Percentiles rank a stretch among this genome's conserved stretches.
Evolutionary conservation across 371 early-diverging fungal species (phyloP).

Genomic region (Sporodiniella umbellata): DNA sequence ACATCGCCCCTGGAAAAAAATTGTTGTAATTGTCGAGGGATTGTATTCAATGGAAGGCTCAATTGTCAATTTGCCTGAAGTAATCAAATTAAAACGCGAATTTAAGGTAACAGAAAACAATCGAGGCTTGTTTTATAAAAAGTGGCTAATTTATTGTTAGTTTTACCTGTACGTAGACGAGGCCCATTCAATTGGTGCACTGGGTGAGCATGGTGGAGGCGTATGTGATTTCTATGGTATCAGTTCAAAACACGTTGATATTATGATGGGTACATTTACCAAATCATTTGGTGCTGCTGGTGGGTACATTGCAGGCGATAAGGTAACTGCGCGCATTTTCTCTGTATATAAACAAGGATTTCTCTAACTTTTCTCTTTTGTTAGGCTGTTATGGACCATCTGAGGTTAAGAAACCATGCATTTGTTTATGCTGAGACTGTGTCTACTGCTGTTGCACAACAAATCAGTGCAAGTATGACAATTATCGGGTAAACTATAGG

Average conservation of each 20-base stretch:
- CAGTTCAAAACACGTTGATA: constrained; percentile 90
- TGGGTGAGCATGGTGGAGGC: constrained; percentile 94
- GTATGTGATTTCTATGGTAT: constrained; percentile 95
- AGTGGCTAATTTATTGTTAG: constrained; percentile 11
- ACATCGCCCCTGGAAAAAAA: constrained; percentile 99
- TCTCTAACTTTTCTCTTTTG: too few relatives aligned
- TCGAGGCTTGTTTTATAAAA: too few relatives aligned
- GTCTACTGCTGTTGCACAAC: constrained; percentile 89
- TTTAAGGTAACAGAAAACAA: constrained; percentile 70
- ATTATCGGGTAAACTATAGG: constrained; percentile 56
- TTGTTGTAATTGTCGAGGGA: constrained; percentile 98
- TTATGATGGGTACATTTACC: constrained; percentile 99
- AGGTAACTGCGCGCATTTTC: too few relatives aligned
- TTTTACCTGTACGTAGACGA: constrained; percentile 99
- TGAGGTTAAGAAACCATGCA: constrained; percentile 82
- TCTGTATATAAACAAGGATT: too few relatives aligned
- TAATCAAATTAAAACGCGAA: constrained; percentile 90
- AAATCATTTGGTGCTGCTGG: constrained; percentile 99
- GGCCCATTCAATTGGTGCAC: constrained; percentile 99
- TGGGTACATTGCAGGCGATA: constrained; percentile 91
- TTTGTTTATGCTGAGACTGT: constrained; percentile 94
- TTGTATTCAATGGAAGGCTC: constrained; percentile 99
- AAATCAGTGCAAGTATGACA: constrained; percentile 86
- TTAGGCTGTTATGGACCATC: constrained; percentile 76
- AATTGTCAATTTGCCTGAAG: constrained; percentile 86